Base-by-base conservation (phyloP, 768 basidiomycete genomes). In the Rickenella mellea region DNA sequence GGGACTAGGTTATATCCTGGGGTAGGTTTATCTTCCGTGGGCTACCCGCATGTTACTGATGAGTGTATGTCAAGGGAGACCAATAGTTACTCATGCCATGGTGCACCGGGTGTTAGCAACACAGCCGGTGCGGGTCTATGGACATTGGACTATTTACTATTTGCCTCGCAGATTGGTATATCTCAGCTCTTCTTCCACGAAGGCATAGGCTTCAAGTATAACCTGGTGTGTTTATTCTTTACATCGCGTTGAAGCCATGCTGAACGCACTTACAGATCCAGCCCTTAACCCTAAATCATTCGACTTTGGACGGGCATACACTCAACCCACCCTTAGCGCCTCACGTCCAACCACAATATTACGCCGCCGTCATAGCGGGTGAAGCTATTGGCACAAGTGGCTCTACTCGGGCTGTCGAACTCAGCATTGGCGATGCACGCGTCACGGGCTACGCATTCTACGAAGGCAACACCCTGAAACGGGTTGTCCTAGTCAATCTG, bases 141-240 rank as follows among this genome's bases (percentile, higher is more conserved):
- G 81, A 65, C 69, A 9, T 58, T 82, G 45, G 80, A 84, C 55
- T 81, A 83, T 55, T 62, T 70, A 2, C 60, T 85, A 3, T 78
- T 69, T 50, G 76, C 78, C 53, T 59, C 73, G 2, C 70, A 71
- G 47, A 56, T 78, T 8, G 75, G 74, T 3, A 70, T 78, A 20
- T 65, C 68, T 22, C 63, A 70, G 39, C 46, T 78, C 12, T 76
- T 70, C 59, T 80, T 80, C 65, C 80, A 84, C 51, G 66, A 76
- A 42, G 81, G 80, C 12, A 63, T 83, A 41, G 81, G 81, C 1
- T 83, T 68, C 61, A 84, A 83, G 58, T 84, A 83, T 51, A 78
- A 74, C 52, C 62, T 82, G 41, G 80, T 77, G 42, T 41, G 19
- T 41, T 33, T 20, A 36, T 33, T n/a, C 24, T 40, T 29, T 45